Percentiles rank a stretch among this genome's conserved stretches.
Evolutionary conservation across 2,329 filamentous ascomycete species (phyloP).

Genomic region (Thielaviopsis euricoi): DNA sequence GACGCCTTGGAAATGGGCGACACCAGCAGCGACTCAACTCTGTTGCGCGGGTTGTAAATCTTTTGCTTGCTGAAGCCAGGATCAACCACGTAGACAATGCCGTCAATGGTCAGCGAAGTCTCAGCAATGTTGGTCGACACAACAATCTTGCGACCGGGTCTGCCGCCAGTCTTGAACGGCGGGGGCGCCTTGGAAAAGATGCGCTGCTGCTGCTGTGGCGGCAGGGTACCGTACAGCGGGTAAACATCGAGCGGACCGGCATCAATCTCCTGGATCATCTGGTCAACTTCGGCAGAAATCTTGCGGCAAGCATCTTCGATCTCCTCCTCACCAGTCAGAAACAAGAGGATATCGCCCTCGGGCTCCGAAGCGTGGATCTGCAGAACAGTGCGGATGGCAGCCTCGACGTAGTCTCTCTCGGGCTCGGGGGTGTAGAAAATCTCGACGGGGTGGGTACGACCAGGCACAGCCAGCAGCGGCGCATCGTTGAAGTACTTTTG

Average conservation of each 20-base stretch:
- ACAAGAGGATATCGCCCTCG: slow-evolving; percentile 84
- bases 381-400: slow-evolving; percentile 80
- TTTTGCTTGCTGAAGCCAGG: slow-evolving; percentile 99
- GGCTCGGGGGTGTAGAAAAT: slow-evolving; percentile 97
- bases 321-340: slow-evolving; percentile 94
- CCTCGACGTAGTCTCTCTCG: slow-evolving; percentile 92
- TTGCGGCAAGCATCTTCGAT: slow-evolving; percentile 94
- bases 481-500: slow-evolving; percentile 94
- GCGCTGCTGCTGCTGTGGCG: slow-evolving; percentile 80
- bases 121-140: slow-evolving; percentile 96
- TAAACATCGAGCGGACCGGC: slow-evolving; percentile 82
- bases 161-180: slow-evolving; percentile 55
- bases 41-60: slow-evolving; percentile 92
- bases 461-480: slow-evolving; percentile 81
- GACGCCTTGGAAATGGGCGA: slow-evolving; percentile 97
- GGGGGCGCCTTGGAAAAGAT: slow-evolving; percentile 85
- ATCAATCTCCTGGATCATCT: slow-evolving; percentile 80
- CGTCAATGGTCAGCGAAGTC: slow-evolving; percentile 92
- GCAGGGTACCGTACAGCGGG: slow-evolving; percentile 83
- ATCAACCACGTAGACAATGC: slow-evolving; percentile 98
- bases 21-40: slow-evolving; percentile 92
- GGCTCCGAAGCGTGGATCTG: slow-evolving; percentile 90
- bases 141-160: slow-evolving; percentile 84
- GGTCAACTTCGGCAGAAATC: slow-evolving; percentile 77
- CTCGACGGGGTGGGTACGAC: slow-evolving; percentile 89